Conservation (phyloP, 1,139 yeast genomes). For the Nakaseomyces uthaithaninus region DNA sequence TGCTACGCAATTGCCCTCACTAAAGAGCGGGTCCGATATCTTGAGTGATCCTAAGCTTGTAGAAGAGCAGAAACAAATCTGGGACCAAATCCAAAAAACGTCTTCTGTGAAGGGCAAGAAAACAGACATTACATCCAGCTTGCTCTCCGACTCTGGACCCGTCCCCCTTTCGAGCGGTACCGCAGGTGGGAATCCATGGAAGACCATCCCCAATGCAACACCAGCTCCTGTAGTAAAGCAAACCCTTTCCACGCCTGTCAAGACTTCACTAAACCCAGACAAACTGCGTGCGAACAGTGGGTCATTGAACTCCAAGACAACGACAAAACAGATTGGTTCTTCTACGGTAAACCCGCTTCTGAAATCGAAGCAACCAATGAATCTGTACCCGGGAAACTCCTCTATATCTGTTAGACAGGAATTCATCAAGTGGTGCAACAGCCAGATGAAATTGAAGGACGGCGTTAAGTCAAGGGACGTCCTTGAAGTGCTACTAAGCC, state of each 20-base stretch:
- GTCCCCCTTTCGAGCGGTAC: not conserved
- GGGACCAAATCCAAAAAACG: conserved; percentile 8
- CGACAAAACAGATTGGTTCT: conserved; percentile 25
- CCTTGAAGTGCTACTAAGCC: conserved; percentile 66
- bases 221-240: conserved; percentile 8
- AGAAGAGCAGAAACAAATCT: conserved; percentile 9
- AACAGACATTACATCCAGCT: conserved; percentile 3
- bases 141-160: not conserved
- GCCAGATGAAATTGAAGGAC: conserved; percentile 63
- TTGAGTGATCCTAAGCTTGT: conserved; percentile 7
- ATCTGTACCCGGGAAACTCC: conserved; percentile 26
- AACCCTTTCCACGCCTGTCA: conserved; percentile 8
- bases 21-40: not conserved
- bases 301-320: conserved; percentile 9
- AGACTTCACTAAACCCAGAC: conserved; percentile 20
- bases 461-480: conserved; percentile 72
- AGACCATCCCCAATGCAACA: conserved; percentile 23
- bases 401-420: conserved; percentile 46
- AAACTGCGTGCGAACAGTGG: conserved; percentile 20
- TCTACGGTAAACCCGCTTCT: conserved; percentile 24
- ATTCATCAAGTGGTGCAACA: conserved; percentile 77
- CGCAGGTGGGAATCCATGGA: conserved; percentile 20
- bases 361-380: conserved; percentile 5
- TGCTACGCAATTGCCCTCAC: not conserved
- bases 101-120: conserved; percentile 2